Base-by-base conservation (phyloP, 2,329 filamentous ascomycete genomes). In the Simplicillium aogashimaense region DNA sequence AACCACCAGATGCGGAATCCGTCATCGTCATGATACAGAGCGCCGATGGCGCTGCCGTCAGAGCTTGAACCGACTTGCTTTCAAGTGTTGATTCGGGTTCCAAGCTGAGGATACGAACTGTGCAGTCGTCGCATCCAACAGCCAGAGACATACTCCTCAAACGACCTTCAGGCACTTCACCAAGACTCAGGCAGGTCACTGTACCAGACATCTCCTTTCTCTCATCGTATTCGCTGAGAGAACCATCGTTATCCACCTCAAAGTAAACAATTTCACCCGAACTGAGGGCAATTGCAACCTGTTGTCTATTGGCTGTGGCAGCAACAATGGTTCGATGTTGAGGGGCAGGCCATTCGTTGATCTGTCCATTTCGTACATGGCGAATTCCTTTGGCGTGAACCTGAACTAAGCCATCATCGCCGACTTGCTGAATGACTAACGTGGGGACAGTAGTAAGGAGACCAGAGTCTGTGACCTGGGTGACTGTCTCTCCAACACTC, bases 181-280 rank as follows among this genome's bases (percentile, higher is more conserved):
- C 92, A 38, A 99, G 71, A 52, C 89, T 94, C n/a, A 98, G 69
- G 49, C 86, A 94, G 14, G 89, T 97, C 37, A 98, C 89, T 0
- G 89, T 95, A 35, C 88, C 90, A 39, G 85, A 88, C 84, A 98
- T 92, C 53, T 94, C 84, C 52, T 88, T 87, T 59, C 90, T 88
- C 54, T 97, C 89, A 48, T 97, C 85, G 49, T 95, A 95, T 64
- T 97, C 90, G 29, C 87, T 87, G 28, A 97, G 70, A 3, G 85
- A 85, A 25, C 89, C 89, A 60, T 97, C 90, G 0, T 78, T 75
- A 53, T 95, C 92, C 79, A 95, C 90, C 58, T 98, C 94, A 51
- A 98, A 98, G 57, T 97, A 98, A 33, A 95, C 86, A 47, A 98
- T 90, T 59, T 98, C 92, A 30, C 90, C 90, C 8, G 89, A 95